Evolutionary conservation across 768 basidiomycete species (phyloP).

Genomic region (Paxillus ammoniavirescens): DNA sequence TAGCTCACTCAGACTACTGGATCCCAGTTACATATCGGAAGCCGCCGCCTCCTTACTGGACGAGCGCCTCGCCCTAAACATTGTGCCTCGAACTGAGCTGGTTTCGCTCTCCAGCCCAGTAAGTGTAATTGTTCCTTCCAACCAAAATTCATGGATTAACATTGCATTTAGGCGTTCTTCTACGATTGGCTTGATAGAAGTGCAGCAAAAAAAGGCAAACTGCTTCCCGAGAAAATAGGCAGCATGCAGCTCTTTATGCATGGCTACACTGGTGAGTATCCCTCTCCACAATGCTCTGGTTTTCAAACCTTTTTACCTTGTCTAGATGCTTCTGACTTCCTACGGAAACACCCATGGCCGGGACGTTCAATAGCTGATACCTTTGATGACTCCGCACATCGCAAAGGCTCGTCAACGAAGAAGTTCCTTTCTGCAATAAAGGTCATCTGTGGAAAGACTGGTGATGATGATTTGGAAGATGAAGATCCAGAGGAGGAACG

Average conservation of each 20-base stretch:
- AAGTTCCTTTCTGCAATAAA: slow-evolving; percentile 66
- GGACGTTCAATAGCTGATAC: slow-evolving; percentile 82
- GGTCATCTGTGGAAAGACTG: slow-evolving; percentile 83
- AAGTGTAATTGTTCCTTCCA: slow-evolving; percentile 6
- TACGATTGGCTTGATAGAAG: slow-evolving; percentile 90
- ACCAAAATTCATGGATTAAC: slow-evolving; percentile 1
- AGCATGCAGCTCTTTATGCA: slow-evolving; percentile 88
- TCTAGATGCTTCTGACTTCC: slow-evolving; percentile 84
- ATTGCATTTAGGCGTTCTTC: slow-evolving; percentile 67
- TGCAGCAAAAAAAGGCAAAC: slow-evolving; percentile 80
- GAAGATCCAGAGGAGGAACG: slow-evolving; percentile 75
- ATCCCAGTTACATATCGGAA: slow-evolving; percentile 76
- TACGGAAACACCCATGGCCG: slow-evolving; percentile 85
- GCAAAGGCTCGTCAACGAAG: slow-evolving; percentile 67
- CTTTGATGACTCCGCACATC: slow-evolving; percentile 80
- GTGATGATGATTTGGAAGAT: slow-evolving; percentile 71
- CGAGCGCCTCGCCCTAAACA: slow-evolving; percentile 65
- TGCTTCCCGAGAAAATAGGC: slow-evolving; percentile 84
- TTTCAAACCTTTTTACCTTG: background rate
- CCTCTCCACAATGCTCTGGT: background rate
- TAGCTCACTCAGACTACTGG: background rate
- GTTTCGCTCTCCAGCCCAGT: slow-evolving; percentile 78
- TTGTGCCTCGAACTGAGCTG: slow-evolving; percentile 84
- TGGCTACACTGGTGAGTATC: slow-evolving; percentile 64
- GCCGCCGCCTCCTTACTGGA: slow-evolving; percentile 87